Evolutionary conservation across 106 monocot species (phyloP), one percentile per base, ranked within the genome.

Genomic region (Dendrobium officinale): DNA sequence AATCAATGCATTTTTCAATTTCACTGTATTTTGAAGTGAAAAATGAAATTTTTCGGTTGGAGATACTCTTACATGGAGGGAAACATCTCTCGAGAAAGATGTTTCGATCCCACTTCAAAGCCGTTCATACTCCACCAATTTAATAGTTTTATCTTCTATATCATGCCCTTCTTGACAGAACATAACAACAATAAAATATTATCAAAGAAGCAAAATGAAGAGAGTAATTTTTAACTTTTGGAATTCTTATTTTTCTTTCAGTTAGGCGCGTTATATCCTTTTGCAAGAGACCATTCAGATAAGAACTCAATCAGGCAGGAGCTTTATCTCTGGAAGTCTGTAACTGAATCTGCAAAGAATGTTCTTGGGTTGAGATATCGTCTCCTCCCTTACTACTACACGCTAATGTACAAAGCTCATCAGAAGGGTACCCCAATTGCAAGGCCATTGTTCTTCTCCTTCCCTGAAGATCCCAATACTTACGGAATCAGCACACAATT

Each of bases 241-340:
- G 51, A 51, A 51, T 51, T 51, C 1, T 44, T 8, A 8, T 22
- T 51, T 54, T 16, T 20, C n/a, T 29, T 79, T 56, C 80, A 92
- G 87, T 73, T 96, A 15, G 95, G 91, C 27, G 91, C 91, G 31
- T 96, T 96, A 89, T 96, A 93, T 75, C 95, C 95, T 16, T 96
- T 96, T 67, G 47, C 95, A 5, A 88, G 95, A 72, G 86, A 93
- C 55, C 93, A 93, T 75, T 86, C 88, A 0, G 77, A 78, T 2
- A 87, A 73, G 2, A 0, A 37, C 51, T 45, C 85, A 10, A 72
- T 72, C 9, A 81, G 82, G 27, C 93, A 86, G 13, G 93, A 96
- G 79, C 93, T 91, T 24, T 93, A 93, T 58, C 37, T 89, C 0
- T 93, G 95, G 93, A 82, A 91, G 0, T 88, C 93, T 2, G 93